Evolutionary conservation across 495 filamentous ascomycete genomes (phyloP), one percentile per base, ranked within the genome.

Genomic region (Glarea lozoyensis): DNA sequence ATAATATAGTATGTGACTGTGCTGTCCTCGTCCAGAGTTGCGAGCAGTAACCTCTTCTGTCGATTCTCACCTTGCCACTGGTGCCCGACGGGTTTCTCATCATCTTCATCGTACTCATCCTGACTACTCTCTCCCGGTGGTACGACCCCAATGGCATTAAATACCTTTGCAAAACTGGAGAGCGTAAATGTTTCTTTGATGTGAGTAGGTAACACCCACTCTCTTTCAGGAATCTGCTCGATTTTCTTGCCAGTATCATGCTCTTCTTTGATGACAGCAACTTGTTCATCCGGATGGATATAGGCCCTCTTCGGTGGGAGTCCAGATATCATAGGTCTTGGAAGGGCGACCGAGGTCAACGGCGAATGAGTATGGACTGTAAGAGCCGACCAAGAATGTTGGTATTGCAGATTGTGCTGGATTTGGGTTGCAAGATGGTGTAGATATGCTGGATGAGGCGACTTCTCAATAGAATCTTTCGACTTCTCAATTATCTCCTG

Each of bases 1-100:
- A 96, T 76, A 54, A 94, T 75, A 59, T 99, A 99, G 59, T 94
- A 97, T 3, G 90, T 86, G 16, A 97, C 75, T 2, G 92, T 97
- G 33, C 88, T 93, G 60, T 99, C 92, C 40, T 85, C 81, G 55
- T 86, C 77, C 39, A 90, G 70, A 27, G 86, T 87, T 17, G 86
- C 89, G 30, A 99, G 66, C 21, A 97, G 54, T 12, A 95, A 43
- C 41, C 88, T 72, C 68, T 94, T 94, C 20, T 59, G 65, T 34
- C 69, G 65, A 49, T 65, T 65, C 38, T 70, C 54, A 0, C 61
- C 59, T 20, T 55, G 52, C 64, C 65, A 68, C 7, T 64, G 45
- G 25, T 38, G n/a, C 39, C 48, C 53, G n/a, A 57, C 50, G 12
- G 18, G 45, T 30, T 27, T 61, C 35, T 29, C 48, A 10, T 49